Evolutionary conservation across 1,284 basidiomycete genomes (phyloP).

Genomic region (Cutaneotrichosporon daszewskae): DNA sequence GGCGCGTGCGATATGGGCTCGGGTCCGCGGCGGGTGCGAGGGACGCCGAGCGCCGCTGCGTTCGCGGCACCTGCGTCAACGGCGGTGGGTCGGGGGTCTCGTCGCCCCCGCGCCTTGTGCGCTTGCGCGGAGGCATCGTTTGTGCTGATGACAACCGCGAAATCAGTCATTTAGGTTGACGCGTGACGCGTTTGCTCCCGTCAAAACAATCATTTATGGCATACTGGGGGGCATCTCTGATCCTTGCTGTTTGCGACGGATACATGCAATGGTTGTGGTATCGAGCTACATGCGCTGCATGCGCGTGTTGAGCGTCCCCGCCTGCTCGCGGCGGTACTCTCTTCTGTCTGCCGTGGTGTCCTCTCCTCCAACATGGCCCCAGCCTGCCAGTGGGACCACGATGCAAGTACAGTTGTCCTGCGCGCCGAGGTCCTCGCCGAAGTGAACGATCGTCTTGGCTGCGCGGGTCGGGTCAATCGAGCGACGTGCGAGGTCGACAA

Average conservation of each 20-base stretch:
- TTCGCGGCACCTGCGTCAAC: background rate
- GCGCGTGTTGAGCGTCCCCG: slow-evolving; percentile 49
- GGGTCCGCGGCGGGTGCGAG: background rate
- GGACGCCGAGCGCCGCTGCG: background rate
- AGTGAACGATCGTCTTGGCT: slow-evolving; percentile 74
- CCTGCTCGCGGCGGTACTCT: slow-evolving; percentile 69
- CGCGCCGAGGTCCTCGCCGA: slow-evolving; percentile 82
- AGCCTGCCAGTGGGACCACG: slow-evolving; percentile 87
- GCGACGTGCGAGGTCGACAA: slow-evolving; percentile 78
- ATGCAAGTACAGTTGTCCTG: slow-evolving; percentile 89
- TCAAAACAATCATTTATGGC: too few relatives aligned
- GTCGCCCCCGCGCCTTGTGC: slow-evolving; percentile 5
- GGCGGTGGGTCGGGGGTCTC: background rate
- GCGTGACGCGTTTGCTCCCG: slow-evolving; percentile 6
- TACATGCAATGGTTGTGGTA: too few relatives aligned
- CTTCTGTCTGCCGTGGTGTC: slow-evolving; percentile 76
- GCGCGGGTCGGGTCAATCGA: slow-evolving; percentile 69
- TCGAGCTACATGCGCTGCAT: slow-evolving; percentile 44
- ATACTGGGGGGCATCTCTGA: too few relatives aligned
- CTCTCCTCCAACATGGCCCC: slow-evolving; percentile 66
- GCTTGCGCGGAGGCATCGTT: slow-evolving; percentile 11
- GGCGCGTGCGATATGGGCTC: slow-evolving; percentile 10
- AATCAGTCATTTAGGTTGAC: background rate
- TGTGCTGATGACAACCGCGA: background rate
- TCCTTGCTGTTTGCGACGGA: too few relatives aligned